These are phyloP conservation scores for Nannochloropsis oceanica DNA, from an alignment of 108 stramenopile genomes.

Conservation along the genomic window DNA sequence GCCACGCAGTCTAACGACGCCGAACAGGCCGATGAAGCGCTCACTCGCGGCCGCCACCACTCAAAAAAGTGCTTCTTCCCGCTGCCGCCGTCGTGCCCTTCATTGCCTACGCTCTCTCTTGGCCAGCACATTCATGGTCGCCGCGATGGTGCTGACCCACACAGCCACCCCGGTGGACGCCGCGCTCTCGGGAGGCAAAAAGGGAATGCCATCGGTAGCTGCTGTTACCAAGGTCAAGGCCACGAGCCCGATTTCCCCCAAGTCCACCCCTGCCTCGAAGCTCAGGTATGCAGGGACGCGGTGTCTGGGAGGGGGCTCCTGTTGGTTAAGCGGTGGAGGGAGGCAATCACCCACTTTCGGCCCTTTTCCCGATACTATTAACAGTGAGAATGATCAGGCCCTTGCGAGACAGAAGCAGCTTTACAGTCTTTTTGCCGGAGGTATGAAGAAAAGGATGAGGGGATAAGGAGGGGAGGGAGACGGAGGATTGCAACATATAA, in stretches of 20 bases:
- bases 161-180: neutral
- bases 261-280: neutral
- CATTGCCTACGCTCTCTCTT: neutral
- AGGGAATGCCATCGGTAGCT: neutral
- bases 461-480: too few species aligned
- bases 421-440: neutral
- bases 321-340: too few species aligned
- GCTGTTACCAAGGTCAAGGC: neutral
- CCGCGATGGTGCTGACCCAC: neutral
- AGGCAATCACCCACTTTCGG: neutral
- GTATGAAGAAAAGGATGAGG: neutral
- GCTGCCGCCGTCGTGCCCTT: neutral
- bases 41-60: neutral
- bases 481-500: too few species aligned
- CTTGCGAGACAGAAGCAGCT: neutral
- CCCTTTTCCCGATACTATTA: too few species aligned
- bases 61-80: neutral
- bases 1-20: too few species aligned
- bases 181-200: neutral
- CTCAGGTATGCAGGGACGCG: neutral
- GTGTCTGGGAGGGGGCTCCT: neutral
- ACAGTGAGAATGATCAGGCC: neutral
- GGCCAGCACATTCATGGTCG: neutral
- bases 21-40: neutral
- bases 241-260: neutral